Percentiles rank a stretch among this genome's conserved stretches.
phyloP scores from a whole-genome alignment of 2,329 filamentous ascomycete species.

The Penicillium sp. region DNA sequence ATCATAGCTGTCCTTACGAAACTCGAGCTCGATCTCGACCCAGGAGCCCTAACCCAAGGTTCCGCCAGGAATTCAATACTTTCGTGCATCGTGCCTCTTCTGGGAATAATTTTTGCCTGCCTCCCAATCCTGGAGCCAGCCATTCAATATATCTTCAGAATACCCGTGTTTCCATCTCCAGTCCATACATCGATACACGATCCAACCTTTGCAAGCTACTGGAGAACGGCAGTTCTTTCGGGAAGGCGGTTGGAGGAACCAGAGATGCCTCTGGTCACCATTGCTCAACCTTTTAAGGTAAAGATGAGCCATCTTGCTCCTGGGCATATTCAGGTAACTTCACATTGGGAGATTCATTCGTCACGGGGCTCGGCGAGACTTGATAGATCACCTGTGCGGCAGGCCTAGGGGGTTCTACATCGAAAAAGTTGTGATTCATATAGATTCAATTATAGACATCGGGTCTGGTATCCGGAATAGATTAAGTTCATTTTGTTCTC shows the following conservation, averaged over 20 bases:
- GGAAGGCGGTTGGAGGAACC: constrained; percentile 11
- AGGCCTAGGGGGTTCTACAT: neutral
- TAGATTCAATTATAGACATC: neutral
- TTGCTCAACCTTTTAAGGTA: constrained; percentile 8
- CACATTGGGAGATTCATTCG: constrained; percentile 27
- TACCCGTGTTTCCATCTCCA: constrained; percentile 1
- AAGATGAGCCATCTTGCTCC: constrained; percentile 18
- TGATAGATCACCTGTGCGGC: constrained; percentile 16
- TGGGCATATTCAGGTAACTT: constrained; percentile 23
- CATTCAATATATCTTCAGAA: constrained; percentile 3
- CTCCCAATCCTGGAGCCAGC: constrained; percentile 13
- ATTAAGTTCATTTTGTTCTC: neutral
- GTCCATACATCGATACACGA: neutral
- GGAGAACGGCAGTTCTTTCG: constrained; percentile 12
- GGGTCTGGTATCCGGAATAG: neutral
- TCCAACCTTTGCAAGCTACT: constrained; percentile 10
- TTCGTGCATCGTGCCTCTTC: constrained; percentile 4
- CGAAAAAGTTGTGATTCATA: neutral
- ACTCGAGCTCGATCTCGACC: constrained; percentile 3
- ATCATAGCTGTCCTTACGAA: constrained; percentile 14
- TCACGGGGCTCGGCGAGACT: constrained; percentile 20
- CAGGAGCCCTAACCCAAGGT: constrained; percentile 9
- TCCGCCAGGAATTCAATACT: constrained; percentile 16
- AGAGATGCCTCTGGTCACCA: constrained; percentile 15
- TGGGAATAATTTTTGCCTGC: constrained; percentile 19